Evolutionary conservation across 352 stramenopile genomes (phyloP).

Genomic region (Pythium insidiosum): DNA sequence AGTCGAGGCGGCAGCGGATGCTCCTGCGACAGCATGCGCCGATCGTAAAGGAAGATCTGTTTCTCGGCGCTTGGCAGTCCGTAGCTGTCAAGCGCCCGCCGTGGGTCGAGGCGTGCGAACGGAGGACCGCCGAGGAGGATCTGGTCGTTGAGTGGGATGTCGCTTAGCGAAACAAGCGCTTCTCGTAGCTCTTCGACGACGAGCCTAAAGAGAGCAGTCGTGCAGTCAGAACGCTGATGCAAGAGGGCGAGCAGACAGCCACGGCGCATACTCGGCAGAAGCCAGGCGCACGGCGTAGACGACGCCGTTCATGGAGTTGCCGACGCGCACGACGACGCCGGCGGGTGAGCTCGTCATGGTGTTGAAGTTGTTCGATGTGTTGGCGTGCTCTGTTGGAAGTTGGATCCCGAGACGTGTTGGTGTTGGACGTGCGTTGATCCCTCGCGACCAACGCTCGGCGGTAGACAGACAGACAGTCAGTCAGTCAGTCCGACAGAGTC

Average conservation of each 20-base stretch:
- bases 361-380: too few species aligned
- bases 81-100: slow-evolving; percentile 60
- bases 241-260: too few species aligned
- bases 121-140: slow-evolving; percentile 76
- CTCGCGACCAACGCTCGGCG: too few species aligned
- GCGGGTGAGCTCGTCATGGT: slow-evolving; percentile 7
- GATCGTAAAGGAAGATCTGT: slow-evolving; percentile 78
- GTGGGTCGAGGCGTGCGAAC: slow-evolving; percentile 66
- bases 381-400: too few species aligned
- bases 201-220: slow-evolving; percentile 30
- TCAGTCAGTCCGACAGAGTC: too few species aligned
- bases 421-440: too few species aligned
- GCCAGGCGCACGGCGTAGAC: slow-evolving; percentile 15
- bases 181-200: slow-evolving; percentile 63
- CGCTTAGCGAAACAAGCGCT: slow-evolving; percentile 42
- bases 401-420: too few species aligned
- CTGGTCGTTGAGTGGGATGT: slow-evolving; percentile 58
- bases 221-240: too few species aligned
- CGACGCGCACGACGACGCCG: slow-evolving; percentile 21
- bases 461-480: too few species aligned
- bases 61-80: slow-evolving; percentile 47
- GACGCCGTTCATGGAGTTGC: slow-evolving; percentile 18
- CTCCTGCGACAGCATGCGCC: slow-evolving; percentile 68
- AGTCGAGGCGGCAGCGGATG: slow-evolving; percentile 21
- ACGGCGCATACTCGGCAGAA: slow-evolving; percentile 38